Conservation (phyloP, 2,329 filamentous ascomycete species). For the Cercospora canescens region DNA sequence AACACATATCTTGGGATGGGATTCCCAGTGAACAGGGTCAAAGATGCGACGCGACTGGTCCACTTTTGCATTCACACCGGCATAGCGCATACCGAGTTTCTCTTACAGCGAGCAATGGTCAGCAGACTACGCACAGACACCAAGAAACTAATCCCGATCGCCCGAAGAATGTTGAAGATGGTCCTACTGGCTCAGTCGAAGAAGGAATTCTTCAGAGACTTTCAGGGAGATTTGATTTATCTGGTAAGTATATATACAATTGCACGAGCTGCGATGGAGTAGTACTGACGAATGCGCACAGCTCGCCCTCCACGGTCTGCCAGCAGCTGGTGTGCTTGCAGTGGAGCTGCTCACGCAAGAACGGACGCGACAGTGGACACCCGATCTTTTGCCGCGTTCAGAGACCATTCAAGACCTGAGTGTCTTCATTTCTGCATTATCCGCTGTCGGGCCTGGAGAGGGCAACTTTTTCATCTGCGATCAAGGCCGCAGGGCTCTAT, state of each 20-base stretch:
- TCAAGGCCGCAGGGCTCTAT: constrained; percentile 44
- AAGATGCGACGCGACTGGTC: constrained; percentile 31
- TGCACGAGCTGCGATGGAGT: background rate
- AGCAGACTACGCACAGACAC: constrained; percentile 41
- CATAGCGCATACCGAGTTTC: constrained; percentile 59
- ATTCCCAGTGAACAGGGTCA: constrained; percentile 15
- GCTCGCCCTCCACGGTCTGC: constrained; percentile 42
- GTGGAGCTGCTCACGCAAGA: constrained; percentile 47
- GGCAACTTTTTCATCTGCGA: constrained; percentile 44
- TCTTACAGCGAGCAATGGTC: constrained; percentile 58
- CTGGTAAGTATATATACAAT: constrained; percentile 26
- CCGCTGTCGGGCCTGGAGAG: constrained; percentile 40
- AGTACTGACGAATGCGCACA: constrained; percentile 3
- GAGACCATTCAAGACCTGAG: constrained; percentile 48
- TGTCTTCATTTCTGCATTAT: constrained; percentile 47
- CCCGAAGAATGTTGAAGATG: constrained; percentile 40
- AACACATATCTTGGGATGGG: constrained; percentile 16
- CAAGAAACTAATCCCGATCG: constrained; percentile 39
- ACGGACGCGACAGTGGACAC: constrained; percentile 34
- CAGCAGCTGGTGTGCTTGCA: constrained; percentile 44
- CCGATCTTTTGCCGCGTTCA: constrained; percentile 41
- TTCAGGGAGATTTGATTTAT: constrained; percentile 44
- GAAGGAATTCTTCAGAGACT: constrained; percentile 43
- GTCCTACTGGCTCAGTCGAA: constrained; percentile 40
- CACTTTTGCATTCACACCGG: constrained; percentile 40